Evolutionary conservation across 2,329 filamentous ascomycete species (phyloP).

Genomic region (Neonectria magnoliae): DNA sequence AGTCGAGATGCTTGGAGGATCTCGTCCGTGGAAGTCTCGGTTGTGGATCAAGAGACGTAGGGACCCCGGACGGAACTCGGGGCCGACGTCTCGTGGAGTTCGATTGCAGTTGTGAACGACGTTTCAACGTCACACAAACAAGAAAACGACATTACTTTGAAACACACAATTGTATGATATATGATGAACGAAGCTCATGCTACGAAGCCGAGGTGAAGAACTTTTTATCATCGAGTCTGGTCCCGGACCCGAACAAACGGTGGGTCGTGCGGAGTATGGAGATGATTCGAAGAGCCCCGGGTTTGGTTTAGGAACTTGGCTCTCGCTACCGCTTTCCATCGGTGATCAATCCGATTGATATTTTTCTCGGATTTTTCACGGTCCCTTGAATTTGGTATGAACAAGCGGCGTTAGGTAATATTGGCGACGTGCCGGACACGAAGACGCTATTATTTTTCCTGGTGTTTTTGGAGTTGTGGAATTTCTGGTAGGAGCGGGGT

Average conservation of each 20-base stretch:
- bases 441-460: slow-evolving; percentile 9
- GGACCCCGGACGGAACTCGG: slow-evolving; percentile 11
- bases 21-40: slow-evolving; percentile 24
- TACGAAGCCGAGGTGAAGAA: not conserved
- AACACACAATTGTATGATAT: not conserved
- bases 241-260: slow-evolving; percentile 1
- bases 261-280: not conserved
- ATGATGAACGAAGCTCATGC: not conserved
- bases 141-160: not conserved
- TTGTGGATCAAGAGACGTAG: not conserved
- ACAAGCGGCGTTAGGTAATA: not conserved
- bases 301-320: not conserved
- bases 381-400: slow-evolving; percentile 2
- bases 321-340: slow-evolving; percentile 5
- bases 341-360: not conserved
- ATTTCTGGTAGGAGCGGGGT: slow-evolving; percentile 3
- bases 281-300: not conserved
- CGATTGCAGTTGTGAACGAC: slow-evolving; percentile 20
- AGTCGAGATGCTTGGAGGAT: slow-evolving; percentile 54
- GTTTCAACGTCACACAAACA: not conserved
- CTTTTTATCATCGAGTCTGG: not conserved
- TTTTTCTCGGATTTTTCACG: not conserved
- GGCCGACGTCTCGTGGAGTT: slow-evolving; percentile 16
- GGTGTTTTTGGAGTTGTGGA: slow-evolving; percentile 9
- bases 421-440: not conserved